Evolutionary conservation across 768 basidiomycete genomes (phyloP).

Genomic region (Tricholoma saponaceum): DNA sequence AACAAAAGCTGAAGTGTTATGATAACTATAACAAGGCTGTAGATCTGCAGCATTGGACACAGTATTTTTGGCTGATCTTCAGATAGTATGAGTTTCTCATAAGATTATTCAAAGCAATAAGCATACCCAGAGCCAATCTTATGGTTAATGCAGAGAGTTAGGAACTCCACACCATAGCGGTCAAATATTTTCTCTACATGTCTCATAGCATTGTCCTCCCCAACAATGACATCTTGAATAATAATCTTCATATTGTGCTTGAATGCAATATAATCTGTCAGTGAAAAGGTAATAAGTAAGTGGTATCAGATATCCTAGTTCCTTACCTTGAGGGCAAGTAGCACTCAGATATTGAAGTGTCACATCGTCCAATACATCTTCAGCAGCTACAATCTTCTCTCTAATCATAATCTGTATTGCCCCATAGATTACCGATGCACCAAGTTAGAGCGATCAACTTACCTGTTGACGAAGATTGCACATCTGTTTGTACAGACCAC

Average conservation of each 20-base stretch:
- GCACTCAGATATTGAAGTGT: constrained; percentile 33
- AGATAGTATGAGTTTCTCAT: background rate
- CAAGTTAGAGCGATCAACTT: constrained; percentile 13
- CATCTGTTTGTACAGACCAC: constrained; percentile 21
- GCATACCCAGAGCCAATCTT: constrained; percentile 15
- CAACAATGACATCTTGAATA: constrained; percentile 35
- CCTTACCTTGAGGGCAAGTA: constrained; percentile 37
- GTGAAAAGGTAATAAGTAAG: background rate
- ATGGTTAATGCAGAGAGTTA: constrained; percentile 32
- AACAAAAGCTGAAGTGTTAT: constrained; percentile 12
- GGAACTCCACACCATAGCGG: constrained; percentile 32
- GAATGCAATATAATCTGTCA: constrained; percentile 33
- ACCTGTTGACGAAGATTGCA: constrained; percentile 18
- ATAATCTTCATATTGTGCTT: constrained; percentile 28
- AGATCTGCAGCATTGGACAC: constrained; percentile 21
- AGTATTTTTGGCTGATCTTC: constrained; percentile 1
- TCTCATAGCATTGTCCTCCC: constrained; percentile 37
- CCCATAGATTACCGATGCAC: background rate
- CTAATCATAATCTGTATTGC: constrained; percentile 24
- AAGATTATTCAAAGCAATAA: background rate
- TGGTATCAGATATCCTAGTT: background rate
- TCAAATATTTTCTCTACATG: constrained; percentile 25
- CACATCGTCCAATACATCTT: constrained; percentile 32
- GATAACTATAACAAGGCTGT: constrained; percentile 29
- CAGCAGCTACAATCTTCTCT: constrained; percentile 19